Conservation (phyloP, 1,284 basidiomycete genomes). For the Lignosus rhinocerotis region DNA sequence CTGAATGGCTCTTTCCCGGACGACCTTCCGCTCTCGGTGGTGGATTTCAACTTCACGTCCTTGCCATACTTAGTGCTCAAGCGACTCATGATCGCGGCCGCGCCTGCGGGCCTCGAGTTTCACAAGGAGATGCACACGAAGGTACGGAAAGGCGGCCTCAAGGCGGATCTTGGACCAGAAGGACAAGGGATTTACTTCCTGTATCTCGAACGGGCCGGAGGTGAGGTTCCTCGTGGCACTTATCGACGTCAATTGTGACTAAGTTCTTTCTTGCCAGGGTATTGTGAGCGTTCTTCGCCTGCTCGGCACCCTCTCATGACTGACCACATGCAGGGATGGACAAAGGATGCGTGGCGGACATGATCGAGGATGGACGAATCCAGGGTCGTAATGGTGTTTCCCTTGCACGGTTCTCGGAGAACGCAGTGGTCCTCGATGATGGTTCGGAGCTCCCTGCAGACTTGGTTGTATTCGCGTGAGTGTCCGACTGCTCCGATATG, state of each 20-base stretch:
- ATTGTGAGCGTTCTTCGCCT: slow-evolving; percentile 2
- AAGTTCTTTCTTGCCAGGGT: not conserved
- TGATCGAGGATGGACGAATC: slow-evolving; percentile 43
- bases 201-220: slow-evolving; percentile 30
- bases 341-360: slow-evolving; percentile 26
- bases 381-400: slow-evolving; percentile 42
- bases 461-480: slow-evolving; percentile 43
- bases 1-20: slow-evolving; percentile 37
- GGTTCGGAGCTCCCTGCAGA: slow-evolving; percentile 46
- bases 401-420: slow-evolving; percentile 39
- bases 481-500: not conserved
- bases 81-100: slow-evolving; percentile 26
- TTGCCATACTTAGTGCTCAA: slow-evolving; percentile 40
- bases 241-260: not conserved
- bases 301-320: not conserved
- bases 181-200: slow-evolving; percentile 50
- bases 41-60: slow-evolving; percentile 45
- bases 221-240: not conserved
- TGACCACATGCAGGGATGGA: slow-evolving; percentile 29
- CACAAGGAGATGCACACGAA: slow-evolving; percentile 54
- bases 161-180: slow-evolving; percentile 52
- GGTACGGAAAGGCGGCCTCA: slow-evolving; percentile 58
- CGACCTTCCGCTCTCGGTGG: slow-evolving; percentile 41
- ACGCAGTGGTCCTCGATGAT: slow-evolving; percentile 41
- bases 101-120: slow-evolving; percentile 27